These are phyloP conservation scores for Alternaria gansuensis DNA, from an alignment of 2,329 filamentous ascomycete species.

Conservation along the genomic window DNA sequence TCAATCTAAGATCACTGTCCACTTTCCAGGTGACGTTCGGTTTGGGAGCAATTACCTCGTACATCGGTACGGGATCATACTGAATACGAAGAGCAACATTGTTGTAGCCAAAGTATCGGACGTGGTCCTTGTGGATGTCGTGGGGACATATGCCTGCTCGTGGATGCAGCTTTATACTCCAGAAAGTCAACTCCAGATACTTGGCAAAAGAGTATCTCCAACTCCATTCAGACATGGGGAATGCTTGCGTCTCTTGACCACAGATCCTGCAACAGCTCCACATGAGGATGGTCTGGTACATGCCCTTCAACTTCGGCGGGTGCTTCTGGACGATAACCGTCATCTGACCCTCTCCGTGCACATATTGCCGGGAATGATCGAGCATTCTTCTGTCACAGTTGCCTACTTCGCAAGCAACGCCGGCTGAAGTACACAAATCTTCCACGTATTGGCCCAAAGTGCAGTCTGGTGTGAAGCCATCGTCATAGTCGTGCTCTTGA, in stretches of 20 bases:
- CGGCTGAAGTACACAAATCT: conserved; percentile 79
- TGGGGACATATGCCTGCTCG: conserved; percentile 82
- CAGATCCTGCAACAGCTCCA: conserved; percentile 97
- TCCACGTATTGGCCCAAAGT: conserved; percentile 96
- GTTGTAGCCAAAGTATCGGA: conserved; percentile 89
- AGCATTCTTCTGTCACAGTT: conserved; percentile 88
- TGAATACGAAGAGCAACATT: conserved; percentile 88
- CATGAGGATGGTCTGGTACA: conserved; percentile 86
- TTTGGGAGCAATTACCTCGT: conserved; percentile 93
- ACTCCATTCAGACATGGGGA: conserved; percentile 89
- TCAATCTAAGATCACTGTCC: conserved; percentile 87
- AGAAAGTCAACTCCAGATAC: conserved; percentile 96
- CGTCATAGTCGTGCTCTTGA: conserved; percentile 79
- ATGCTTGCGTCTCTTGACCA: conserved; percentile 86
- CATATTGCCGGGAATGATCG: conserved; percentile 95
- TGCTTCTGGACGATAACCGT: conserved; percentile 87
- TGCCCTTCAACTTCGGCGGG: conserved; percentile 69
- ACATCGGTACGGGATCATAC: conserved; percentile 89
- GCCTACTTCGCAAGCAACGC: conserved; percentile 80
- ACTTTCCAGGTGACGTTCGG: conserved; percentile 97
- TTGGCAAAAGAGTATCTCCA: conserved; percentile 99
- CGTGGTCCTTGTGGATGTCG: conserved; percentile 89
- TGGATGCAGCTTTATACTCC: conserved; percentile 83
- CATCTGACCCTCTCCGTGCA: conserved; percentile 93
- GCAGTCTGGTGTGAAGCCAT: conserved; percentile 80